phyloP scores from a whole-genome alignment of 345 rosid genomes.

The Diplotaxis tenuifolia region DNA sequence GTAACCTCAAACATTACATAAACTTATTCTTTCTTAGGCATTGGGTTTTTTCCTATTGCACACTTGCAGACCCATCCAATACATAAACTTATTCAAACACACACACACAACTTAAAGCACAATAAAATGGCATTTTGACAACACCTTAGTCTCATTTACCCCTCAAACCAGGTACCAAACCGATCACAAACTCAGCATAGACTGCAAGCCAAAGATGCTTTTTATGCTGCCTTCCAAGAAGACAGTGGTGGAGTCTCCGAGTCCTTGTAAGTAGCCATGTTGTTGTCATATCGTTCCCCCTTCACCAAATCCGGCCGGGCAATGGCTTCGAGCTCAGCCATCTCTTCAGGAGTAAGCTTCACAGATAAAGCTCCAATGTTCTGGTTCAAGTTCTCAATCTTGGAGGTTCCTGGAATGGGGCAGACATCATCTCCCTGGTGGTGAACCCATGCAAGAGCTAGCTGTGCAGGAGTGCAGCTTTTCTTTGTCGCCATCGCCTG shows the following conservation, averaged over 20 bases:
- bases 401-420: slow-evolving; percentile 1
- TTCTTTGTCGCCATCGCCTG: background rate
- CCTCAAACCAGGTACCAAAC: background rate
- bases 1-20: background rate
- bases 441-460: slow-evolving; percentile 1
- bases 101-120: background rate
- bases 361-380: background rate
- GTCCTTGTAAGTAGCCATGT: background rate
- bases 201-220: background rate
- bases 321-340: background rate
- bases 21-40: background rate
- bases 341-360: slow-evolving; percentile 1
- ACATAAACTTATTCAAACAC: background rate
- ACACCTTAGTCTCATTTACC: background rate
- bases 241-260: slow-evolving; percentile 1
- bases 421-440: slow-evolving; percentile 2
- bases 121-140: background rate
- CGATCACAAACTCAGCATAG: background rate
- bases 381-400: background rate
- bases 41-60: background rate
- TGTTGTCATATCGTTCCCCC: background rate
- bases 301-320: background rate
- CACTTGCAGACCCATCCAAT: background rate
- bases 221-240: background rate
- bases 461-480: slow-evolving; percentile 5